Evolutionary conservation across 140 eudicot genomes (phyloP).

Genomic region (Senecio squalidus): DNA sequence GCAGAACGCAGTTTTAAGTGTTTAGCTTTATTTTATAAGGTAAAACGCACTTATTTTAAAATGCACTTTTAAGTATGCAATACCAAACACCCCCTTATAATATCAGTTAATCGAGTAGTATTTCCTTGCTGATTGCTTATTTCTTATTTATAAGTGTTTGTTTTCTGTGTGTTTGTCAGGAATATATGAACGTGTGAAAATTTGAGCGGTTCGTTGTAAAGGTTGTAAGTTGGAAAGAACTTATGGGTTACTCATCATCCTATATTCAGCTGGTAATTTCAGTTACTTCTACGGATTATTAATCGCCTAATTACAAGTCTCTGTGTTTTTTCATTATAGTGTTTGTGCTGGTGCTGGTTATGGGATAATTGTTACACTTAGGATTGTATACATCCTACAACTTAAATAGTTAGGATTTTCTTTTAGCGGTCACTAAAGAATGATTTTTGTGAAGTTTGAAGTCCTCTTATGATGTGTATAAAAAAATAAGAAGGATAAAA

Average conservation of each 20-base stretch:
- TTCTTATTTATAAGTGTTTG: background rate
- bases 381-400: background rate
- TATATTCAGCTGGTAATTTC: conserved; percentile 23
- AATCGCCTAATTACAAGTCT: background rate
- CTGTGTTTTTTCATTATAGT: background rate
- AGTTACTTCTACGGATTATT: conserved; percentile 3
- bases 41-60: too few relatives aligned
- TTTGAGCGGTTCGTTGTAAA: background rate
- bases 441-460: too few relatives aligned
- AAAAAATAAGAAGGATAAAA: too few relatives aligned
- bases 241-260: conserved; percentile 34
- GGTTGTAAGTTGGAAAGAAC: conserved; percentile 21
- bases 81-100: too few relatives aligned
- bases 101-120: too few relatives aligned
- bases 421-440: too few relatives aligned
- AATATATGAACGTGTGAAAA: background rate
- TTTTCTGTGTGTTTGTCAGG: too few relatives aligned
- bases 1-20: too few relatives aligned
- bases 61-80: too few relatives aligned
- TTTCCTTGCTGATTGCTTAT: conserved; percentile 2
- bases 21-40: too few relatives aligned
- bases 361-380: conserved; percentile 6
- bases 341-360: background rate
- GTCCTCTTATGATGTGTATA: too few relatives aligned
- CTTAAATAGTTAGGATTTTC: background rate